Base-by-base conservation (phyloP, 768 basidiomycete species). In the Termitomyces sp. region DNA sequence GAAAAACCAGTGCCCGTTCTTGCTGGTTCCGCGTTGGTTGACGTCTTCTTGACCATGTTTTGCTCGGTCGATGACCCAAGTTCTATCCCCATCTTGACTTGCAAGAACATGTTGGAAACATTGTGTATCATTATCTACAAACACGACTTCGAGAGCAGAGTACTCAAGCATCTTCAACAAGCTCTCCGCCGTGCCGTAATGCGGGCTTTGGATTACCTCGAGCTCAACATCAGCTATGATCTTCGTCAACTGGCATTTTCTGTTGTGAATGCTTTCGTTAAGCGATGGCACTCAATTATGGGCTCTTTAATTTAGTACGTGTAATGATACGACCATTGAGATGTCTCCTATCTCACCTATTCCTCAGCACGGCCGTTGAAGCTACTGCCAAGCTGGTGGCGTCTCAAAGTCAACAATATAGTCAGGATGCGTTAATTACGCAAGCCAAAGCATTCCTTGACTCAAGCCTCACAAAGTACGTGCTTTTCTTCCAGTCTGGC, bases 101-200 rank as follows among this genome's bases (percentile, higher is more conserved):
- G 82, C 59, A 88, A 90, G 64, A 79, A 75, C 53, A 65, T 88
- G 44, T 70, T 91, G 45, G 87, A 90, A 70, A 73, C 80, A 1
- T 63, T 90, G 24, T 77, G 86, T 56, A 81, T 89, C 44, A 75
- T 85, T 59, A 77, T 88, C 22, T 84, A 85, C 70, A 92, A 92
- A 72, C 85, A 89, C 59, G 85, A 92, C 65, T 81, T 92, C 57
- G 83, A 84, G 47, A 79, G 77, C 51, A 69, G 63, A 20, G 69
- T 78, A 15, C 72, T 91, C 54, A 75, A 69, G 51, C 81, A 83
- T 63, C 75, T 88, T 29, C 82, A 85, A 48, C 74, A 72, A 31
- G 61, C 70, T 15, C 70, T 90, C 2, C 78, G 83, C 37, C 75
- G 70, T 51, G 84, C 87, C 0, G 74, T 87, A 15, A 66, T 75